These are phyloP conservation scores for Cyclotella cryptica DNA, from an alignment of 108 stramenopile genomes.

Conservation along the genomic window DNA sequence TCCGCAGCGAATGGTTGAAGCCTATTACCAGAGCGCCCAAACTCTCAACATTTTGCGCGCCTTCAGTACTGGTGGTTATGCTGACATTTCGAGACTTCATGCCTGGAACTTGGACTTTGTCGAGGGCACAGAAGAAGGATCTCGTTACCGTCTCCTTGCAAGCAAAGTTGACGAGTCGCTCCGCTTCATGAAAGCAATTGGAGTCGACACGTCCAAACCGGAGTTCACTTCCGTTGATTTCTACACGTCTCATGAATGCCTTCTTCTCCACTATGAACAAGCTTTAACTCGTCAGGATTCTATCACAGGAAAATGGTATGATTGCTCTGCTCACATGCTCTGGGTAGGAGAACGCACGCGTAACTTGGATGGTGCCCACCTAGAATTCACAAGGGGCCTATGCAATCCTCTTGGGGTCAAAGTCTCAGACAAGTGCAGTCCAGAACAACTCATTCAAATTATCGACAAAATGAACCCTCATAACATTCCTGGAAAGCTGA, in stretches of 20 bases:
- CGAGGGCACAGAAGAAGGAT: conserved; percentile 91
- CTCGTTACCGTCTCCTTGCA: conserved; percentile 91
- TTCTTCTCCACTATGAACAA: conserved; percentile 97
- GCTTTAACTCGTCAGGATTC: conserved; percentile 96
- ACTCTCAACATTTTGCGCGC: conserved; percentile 97
- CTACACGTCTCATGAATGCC: conserved; percentile 98
- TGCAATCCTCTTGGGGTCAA: conserved; percentile 99
- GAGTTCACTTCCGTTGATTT: conserved; percentile 93
- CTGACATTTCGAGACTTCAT: conserved; percentile 94
- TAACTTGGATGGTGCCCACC: conserved; percentile 96
- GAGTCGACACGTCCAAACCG: conserved; percentile 87
- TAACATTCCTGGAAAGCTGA: conserved; percentile 95
- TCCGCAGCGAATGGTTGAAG: conserved; percentile 83
- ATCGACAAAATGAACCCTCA: conserved; percentile 95
- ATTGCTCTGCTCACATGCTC: conserved; percentile 98
- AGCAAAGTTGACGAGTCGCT: conserved; percentile 93
- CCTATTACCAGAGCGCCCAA: conserved; percentile 94
- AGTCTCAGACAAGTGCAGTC: conserved; percentile 95
- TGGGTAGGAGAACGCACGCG: conserved; percentile 99
- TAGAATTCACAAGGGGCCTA: conserved; percentile 97
- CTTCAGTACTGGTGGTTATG: conserved; percentile 95
- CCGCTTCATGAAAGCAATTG: conserved; percentile 98
- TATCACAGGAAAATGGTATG: conserved; percentile 96
- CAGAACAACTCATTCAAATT: conserved; percentile 91
- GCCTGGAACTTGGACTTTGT: conserved; percentile 99